Evolutionary conservation across 2,329 filamentous ascomycete species (phyloP), one percentile per base, ranked within the genome.

Genomic region (Botryotinia narcissicola): DNA sequence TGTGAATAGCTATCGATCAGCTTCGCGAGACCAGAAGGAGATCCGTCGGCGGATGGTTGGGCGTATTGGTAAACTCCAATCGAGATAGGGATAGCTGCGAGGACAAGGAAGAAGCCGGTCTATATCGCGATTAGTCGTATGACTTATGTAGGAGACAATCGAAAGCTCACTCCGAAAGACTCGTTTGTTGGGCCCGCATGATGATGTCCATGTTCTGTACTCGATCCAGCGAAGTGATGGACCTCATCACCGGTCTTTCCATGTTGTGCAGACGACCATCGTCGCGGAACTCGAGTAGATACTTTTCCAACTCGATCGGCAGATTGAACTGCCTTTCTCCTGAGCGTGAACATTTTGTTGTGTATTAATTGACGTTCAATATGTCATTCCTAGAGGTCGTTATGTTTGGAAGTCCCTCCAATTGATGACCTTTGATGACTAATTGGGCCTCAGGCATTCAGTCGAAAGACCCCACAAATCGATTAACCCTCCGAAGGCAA

Each of bases 1-100:
- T 86, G 82, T 51, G 85, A 84, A 81, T 87, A 91, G 77, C 85
- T 85, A 76, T 86, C 82, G 79, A 92, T 89, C 78, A 88, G 42
- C 42, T 74, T 79, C 81, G 85, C 85, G 74, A 88, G 79, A 75
- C 82, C 82, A 7, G 84, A 81, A 69, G 81, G 79, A 69, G 82
- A 81, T 60, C 82, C 82, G 78, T 84, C 81, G 44, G 76, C 75
- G 42, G 75, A 75, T 18, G 78, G 76, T 71, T 82, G 81, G 63
- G 86, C 84, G 72, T 85, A 76, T 60, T 82, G 80, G 79, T 87
- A 87, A 44, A 87, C 73, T 70, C 82, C 83, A 73, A 83, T 78
- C 63, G 81, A 82, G 51, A 82, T 73, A 16, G 87, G 87, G 68
- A 88, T 81, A 18, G 81, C 77, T 61, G 82, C 83, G 59, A 88